Evolutionary conservation across 192 early-diverging fungal genomes (phyloP).

Genomic region (Entomortierella chlamydospora): DNA sequence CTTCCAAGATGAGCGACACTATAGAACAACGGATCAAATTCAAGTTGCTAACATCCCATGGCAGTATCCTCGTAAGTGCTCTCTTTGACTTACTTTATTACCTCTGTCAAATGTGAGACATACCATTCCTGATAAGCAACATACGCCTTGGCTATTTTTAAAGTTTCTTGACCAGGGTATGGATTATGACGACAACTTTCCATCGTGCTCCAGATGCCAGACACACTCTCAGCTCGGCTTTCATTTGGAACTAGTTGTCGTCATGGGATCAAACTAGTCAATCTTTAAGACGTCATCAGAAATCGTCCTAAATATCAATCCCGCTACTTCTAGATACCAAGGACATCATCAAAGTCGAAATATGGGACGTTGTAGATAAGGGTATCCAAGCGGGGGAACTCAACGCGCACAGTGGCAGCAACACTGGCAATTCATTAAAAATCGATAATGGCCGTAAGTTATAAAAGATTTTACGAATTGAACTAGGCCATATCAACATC

Average conservation of each 20-base stretch:
- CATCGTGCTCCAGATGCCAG: too few species aligned
- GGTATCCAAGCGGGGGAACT: slow-evolving; percentile 46
- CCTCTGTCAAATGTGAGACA: neutral
- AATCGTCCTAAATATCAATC: too few species aligned
- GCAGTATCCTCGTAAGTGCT: slow-evolving; percentile 61
- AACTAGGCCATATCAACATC: neutral
- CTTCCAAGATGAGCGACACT: slow-evolving; percentile 51
- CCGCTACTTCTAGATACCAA: slow-evolving; percentile 49
- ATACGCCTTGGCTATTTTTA: neutral
- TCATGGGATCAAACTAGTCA: too few species aligned
- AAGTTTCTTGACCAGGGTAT: slow-evolving; percentile 1
- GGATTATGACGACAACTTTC: slow-evolving; percentile 5
- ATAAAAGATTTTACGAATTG: neutral
- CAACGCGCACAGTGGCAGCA: slow-evolving; percentile 5
- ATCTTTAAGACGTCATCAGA: too few species aligned
- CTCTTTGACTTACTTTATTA: neutral
- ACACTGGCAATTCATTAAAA: slow-evolving; percentile 21
- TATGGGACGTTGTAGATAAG: slow-evolving; percentile 73
- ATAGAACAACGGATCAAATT: slow-evolving; percentile 68
- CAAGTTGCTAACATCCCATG: slow-evolving; percentile 72
- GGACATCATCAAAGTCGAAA: slow-evolving; percentile 71
- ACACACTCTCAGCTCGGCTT: too few species aligned
- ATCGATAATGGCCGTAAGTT: slow-evolving; percentile 53
- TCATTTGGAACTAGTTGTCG: too few species aligned
- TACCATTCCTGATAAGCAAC: neutral